phyloP scores from a whole-genome alignment of 148 eudicot species.

The Salicornia ramosissima region DNA sequence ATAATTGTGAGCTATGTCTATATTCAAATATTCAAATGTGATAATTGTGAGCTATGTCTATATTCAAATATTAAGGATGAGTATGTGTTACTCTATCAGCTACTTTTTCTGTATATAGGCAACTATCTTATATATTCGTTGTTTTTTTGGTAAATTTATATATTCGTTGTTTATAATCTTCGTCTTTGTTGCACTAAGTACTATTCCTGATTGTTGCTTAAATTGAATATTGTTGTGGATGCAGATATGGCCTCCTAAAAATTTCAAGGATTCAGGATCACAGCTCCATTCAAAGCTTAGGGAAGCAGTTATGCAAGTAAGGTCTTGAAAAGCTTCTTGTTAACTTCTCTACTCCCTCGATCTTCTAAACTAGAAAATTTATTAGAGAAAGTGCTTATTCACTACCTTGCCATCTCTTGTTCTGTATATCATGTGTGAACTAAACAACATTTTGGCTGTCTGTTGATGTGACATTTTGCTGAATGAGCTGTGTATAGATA shows the following conservation, averaged over 20 bases:
- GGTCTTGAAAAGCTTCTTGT: conserved; percentile 16
- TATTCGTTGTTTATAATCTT: background rate
- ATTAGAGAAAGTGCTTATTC: background rate
- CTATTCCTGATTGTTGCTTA: conserved; percentile 3
- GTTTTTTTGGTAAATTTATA: too few relatives aligned
- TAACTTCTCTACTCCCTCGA: background rate
- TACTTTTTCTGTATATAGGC: too few relatives aligned
- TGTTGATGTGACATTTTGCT: background rate
- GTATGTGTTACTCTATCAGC: too few relatives aligned
- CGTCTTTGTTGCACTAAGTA: background rate
- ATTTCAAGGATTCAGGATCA: conserved; percentile 86
- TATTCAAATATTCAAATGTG: too few relatives aligned
- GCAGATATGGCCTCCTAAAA: conserved; percentile 99
- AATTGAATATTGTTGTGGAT: conserved; percentile 18
- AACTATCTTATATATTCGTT: too few relatives aligned
- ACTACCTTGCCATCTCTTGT: background rate
- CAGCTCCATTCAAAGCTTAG: conserved; percentile 78
- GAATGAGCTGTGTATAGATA: background rate
- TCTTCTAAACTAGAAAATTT: background rate
- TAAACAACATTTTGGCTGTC: background rate
- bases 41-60: too few relatives aligned
- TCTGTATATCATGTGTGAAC: background rate
- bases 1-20: too few relatives aligned
- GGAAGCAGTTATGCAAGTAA: conserved; percentile 85
- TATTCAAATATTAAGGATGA: too few relatives aligned